These are phyloP conservation scores for Austroboletus niveus DNA, from an alignment of 1,284 basidiomycete genomes.

Conservation along the genomic window DNA sequence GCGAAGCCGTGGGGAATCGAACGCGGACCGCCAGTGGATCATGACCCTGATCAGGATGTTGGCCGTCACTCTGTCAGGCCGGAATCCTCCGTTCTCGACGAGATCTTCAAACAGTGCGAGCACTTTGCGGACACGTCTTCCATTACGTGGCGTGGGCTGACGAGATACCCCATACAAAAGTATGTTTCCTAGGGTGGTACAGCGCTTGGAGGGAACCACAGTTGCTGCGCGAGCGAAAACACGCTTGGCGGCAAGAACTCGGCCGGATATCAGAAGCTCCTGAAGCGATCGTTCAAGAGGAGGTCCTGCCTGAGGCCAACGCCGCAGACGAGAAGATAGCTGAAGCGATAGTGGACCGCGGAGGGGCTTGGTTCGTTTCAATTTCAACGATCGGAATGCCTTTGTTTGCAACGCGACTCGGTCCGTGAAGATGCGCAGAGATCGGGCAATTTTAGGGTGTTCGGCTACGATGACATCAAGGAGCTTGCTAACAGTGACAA, in stretches of 20 bases:
- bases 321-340: conserved; percentile 19
- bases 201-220: conserved; percentile 30
- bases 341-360: conserved; percentile 14
- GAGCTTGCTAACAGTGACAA: conserved; percentile 13
- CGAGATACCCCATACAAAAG: conserved; percentile 47
- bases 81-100: conserved; percentile 41
- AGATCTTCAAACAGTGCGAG: conserved; percentile 42
- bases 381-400: conserved; percentile 5
- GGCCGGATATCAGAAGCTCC: conserved; percentile 28
- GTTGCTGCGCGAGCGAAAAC: conserved; percentile 35
- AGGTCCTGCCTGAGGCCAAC: conserved; percentile 1
- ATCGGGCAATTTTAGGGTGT: conserved; percentile 12
- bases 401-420: conserved; percentile 11
- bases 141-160: conserved; percentile 36
- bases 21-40: conserved; percentile 44
- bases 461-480: conserved; percentile 7
- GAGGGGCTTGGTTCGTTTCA: neutral
- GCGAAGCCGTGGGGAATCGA: conserved; percentile 44
- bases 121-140: conserved; percentile 43
- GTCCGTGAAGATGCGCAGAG: conserved; percentile 8
- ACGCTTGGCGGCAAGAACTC: conserved; percentile 41
- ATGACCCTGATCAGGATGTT: conserved; percentile 62
- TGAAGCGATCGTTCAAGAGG: conserved; percentile 16
- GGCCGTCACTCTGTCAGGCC: conserved; percentile 59
- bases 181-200: conserved; percentile 52